phyloP scores from a whole-genome alignment of 2,329 filamentous ascomycete genomes.

The Helicocarpus griseus region DNA sequence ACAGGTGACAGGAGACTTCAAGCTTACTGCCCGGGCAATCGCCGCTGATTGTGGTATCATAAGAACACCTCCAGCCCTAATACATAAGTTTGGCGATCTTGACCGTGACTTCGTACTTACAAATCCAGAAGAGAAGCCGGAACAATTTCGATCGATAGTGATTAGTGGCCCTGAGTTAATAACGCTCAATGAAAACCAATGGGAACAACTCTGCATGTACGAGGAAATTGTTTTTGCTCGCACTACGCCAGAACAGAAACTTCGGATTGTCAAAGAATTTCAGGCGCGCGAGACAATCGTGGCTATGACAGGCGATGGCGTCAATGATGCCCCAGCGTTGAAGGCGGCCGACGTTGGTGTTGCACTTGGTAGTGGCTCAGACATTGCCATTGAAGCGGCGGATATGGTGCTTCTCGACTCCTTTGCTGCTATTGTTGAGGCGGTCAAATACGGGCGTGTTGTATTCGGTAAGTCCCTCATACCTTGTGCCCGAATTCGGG shows the following conservation, averaged over 20 bases:
- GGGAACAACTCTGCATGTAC: slow-evolving; percentile 56
- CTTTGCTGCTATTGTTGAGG: slow-evolving; percentile 62
- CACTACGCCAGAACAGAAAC: slow-evolving; percentile 69
- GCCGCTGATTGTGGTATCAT: slow-evolving; percentile 64
- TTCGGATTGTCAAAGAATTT: slow-evolving; percentile 68
- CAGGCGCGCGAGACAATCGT: slow-evolving; percentile 51
- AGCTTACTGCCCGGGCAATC: slow-evolving; percentile 63
- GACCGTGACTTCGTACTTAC: slow-evolving; percentile 22
- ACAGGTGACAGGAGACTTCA: slow-evolving; percentile 65
- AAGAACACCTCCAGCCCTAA: slow-evolving; percentile 37
- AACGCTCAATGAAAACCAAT: slow-evolving; percentile 56
- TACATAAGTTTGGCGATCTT: slow-evolving; percentile 48
- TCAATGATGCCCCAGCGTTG: slow-evolving; percentile 45
- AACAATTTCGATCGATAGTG: slow-evolving; percentile 43
- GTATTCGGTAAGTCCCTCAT: slow-evolving; percentile 44
- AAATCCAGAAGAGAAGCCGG: slow-evolving; percentile 11
- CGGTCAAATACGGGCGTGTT: slow-evolving; percentile 61
- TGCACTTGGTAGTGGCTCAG: slow-evolving; percentile 48
- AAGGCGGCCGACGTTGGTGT: slow-evolving; percentile 53
- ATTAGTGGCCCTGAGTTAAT: slow-evolving; percentile 58
- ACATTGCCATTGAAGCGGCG: slow-evolving; percentile 53
- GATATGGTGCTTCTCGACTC: slow-evolving; percentile 58
- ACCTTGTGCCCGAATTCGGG: not conserved
- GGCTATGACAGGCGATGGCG: slow-evolving; percentile 42
- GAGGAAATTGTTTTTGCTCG: slow-evolving; percentile 66